These are phyloP conservation scores for Aschersonia sp. DNA, from an alignment of 2,329 filamentous ascomycete genomes.

Conservation along the genomic window DNA sequence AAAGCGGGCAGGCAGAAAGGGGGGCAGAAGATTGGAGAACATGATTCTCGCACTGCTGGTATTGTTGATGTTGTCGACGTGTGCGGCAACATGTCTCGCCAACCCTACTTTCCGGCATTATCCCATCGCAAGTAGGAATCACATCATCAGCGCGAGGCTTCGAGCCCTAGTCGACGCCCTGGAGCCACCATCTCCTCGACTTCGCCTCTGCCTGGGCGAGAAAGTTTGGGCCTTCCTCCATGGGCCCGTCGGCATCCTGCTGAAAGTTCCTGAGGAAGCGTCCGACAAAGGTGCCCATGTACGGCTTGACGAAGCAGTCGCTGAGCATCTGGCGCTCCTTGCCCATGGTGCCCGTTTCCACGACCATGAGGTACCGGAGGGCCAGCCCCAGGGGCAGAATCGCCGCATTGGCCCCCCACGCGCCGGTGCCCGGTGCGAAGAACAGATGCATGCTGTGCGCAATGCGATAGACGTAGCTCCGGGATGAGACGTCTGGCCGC, in stretches of 20 bases:
- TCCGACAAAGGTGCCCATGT: neutral
- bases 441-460: neutral
- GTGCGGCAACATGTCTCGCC: too few relatives aligned
- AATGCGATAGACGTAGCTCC: neutral
- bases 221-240: neutral
- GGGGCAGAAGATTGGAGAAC: too few relatives aligned
- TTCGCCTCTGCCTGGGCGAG: neutral
- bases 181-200: neutral
- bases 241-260: neutral
- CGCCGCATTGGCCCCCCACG: neutral
- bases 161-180: neutral
- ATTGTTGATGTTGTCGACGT: too few relatives aligned
- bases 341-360: neutral
- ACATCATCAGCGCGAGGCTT: neutral
- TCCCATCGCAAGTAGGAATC: neutral
- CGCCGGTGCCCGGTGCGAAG: constrained; percentile 1
- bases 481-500: neutral
- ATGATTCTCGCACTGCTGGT: too few relatives aligned
- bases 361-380: neutral
- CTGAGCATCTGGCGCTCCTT: neutral
- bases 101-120: too few relatives aligned
- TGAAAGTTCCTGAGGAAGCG: neutral
- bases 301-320: neutral
- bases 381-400: neutral
- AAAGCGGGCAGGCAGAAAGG: too few relatives aligned